These are phyloP conservation scores for Streptanthus diversifolius DNA, from an alignment of 345 rosid species.

Conservation along the genomic window DNA sequence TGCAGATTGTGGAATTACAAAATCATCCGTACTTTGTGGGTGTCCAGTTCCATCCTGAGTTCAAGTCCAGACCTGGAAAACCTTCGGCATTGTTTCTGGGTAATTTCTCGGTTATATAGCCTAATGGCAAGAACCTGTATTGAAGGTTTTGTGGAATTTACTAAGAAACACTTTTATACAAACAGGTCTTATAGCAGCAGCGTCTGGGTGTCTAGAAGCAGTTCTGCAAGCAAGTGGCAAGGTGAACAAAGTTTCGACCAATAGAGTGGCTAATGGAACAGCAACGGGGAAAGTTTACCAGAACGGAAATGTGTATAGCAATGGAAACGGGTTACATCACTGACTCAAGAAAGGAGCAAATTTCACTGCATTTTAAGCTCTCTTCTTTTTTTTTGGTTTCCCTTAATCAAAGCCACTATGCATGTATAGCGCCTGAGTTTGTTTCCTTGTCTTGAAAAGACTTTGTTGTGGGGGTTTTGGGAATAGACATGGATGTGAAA, in stretches of 20 bases:
- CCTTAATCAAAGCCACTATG: constrained; percentile 3
- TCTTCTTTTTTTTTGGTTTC: background rate
- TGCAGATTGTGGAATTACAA: constrained; percentile 59
- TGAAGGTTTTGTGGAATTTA: constrained; percentile 4
- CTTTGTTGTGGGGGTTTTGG: constrained; percentile 20
- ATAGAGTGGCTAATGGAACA: constrained; percentile 46
- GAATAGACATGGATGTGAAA: constrained; percentile 28
- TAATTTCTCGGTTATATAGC: constrained; percentile 1
- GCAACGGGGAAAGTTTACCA: constrained; percentile 37
- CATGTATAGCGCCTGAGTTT: constrained; percentile 32
- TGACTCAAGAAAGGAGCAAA: constrained; percentile 20
- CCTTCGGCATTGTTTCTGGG: constrained; percentile 91
- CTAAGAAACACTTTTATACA: background rate
- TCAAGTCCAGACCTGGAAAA: constrained; percentile 90
- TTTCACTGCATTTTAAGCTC: background rate
- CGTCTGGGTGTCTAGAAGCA: constrained; percentile 56
- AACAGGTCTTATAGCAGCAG: constrained; percentile 72
- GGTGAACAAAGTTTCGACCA: constrained; percentile 33
- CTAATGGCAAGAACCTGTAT: background rate
- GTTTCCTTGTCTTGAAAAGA: constrained; percentile 26
- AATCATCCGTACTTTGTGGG: constrained; percentile 66
- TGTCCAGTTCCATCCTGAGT: constrained; percentile 95
- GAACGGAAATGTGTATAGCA: constrained; percentile 58
- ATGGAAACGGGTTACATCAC: constrained; percentile 56
- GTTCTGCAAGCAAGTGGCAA: constrained; percentile 38